Evolutionary conservation across 2,329 filamentous ascomycete genomes (phyloP), one percentile per base, ranked within the genome.

Genomic region (Colletotrichum musicola): DNA sequence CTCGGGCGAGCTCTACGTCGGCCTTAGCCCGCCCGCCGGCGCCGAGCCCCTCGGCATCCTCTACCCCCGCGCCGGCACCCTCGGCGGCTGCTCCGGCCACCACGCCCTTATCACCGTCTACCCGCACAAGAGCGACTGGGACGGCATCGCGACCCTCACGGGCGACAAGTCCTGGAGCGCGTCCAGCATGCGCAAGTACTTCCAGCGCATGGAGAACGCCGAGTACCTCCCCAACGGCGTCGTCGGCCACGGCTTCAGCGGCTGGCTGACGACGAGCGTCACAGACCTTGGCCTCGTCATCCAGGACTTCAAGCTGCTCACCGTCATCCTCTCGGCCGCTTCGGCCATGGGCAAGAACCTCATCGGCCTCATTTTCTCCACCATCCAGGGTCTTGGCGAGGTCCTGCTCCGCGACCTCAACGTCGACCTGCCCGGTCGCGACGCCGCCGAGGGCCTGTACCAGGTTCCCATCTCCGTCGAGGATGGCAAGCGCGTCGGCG

Each of bases 21-120:
- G 81, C 9, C 71, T 74, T 1, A 69, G 77, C 18, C 84, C 83
- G 1, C 83, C 83, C 0, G 71, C 74, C 1, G 81, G 76, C 1
- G 77, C 84, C 0, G 76, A 75, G 38, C 78, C 79, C 47, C 78
- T 84, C 53, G 84, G 84, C 12, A 80, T 82, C 9, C 75, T 82
- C 63, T 86, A 86, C 63, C 84, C 84, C 1, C 80, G 84, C 2
- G 80, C 83, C 0, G 82, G 81, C 6, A 81, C 83, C 0, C 77
- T 86, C 0, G 83, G 84, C 10, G 84, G 84, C 0, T 86, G 84
- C 76, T 85, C 86, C 1, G 83, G 85, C 5, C 89, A 92, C 77
- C 89, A 90, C 51, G 88, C 88, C 6, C 77, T 90, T 51, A 85
- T 91, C 56, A 82, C 85, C 16, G 80, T 90, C 27, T 85, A 88